Evolutionary conservation across 495 filamentous ascomycete genomes (phyloP), one percentile per base, ranked within the genome.

Genomic region (Acidomyces sp.): DNA sequence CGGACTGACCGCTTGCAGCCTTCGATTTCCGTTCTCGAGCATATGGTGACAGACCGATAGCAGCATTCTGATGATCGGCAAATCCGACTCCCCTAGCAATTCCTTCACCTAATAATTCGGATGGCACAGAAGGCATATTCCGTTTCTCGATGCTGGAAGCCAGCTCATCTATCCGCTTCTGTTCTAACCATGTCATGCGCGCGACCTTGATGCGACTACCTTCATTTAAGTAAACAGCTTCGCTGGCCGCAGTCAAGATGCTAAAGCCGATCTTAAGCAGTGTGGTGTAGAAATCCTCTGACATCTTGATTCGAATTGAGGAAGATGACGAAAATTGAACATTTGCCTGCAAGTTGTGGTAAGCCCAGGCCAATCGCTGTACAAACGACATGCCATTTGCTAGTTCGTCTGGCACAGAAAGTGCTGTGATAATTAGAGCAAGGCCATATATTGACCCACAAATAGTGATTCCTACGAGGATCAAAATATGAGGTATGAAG

Each of bases 181-280:
- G 78, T 49, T 97, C 90, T 9, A 97, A 64, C 90, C 90, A 97
- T 0, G 92, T 96, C 64, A 77, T 76, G n/a, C 65, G 64, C 26
- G 75, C 71, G 7, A 93, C 65, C 34, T 73, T 72, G 16, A 97
- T 75, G n/a, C 64, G 63, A 20, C 71, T 70, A 10, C 86, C 85
- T 62, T 96, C 90, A 37, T 93, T 88, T 16, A 97, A 68, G 55
- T 92, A 97, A 0, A 96, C 92, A 0, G 90, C 88, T 56, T 96
- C 85, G 45, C 82, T 92, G 0, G 92, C 90, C 48, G 88, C 85
- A 1, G 85, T 93, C 34, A 96, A 71, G 25, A 84, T 77, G 13
- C 73, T 72, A 49, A 93, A 96, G 0, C 90, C 90, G 23, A 82
- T 69, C 34, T 84, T 78, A 12, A 96, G 70, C 6, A 96, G 67